phyloP scores from a whole-genome alignment of 768 basidiomycete species.

The Mycena floridula region DNA sequence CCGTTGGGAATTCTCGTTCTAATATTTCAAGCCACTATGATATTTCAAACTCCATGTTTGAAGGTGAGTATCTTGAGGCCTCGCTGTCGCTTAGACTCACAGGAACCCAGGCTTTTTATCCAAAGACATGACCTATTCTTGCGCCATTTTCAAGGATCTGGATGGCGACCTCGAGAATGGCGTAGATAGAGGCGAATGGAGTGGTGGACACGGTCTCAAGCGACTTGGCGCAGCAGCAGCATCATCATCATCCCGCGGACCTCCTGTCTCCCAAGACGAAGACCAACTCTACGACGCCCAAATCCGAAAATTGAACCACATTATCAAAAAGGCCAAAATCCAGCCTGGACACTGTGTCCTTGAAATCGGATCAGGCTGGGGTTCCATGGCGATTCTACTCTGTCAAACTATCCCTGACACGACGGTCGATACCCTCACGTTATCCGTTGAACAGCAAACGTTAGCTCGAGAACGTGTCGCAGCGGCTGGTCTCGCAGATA shows the following conservation, averaged over 20 bases:
- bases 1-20: constrained; percentile 54
- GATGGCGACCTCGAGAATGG: constrained; percentile 46
- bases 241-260: constrained; percentile 3
- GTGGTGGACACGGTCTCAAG: constrained; percentile 28
- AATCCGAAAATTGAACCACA: constrained; percentile 55
- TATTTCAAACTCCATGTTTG: constrained; percentile 73
- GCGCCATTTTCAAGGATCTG: constrained; percentile 61
- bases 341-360: constrained; percentile 50
- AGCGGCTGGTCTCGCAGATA: constrained; percentile 40
- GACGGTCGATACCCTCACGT: constrained; percentile 65
- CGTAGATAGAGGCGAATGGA: constrained; percentile 23
- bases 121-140: constrained; percentile 74
- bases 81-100: constrained; percentile 1
- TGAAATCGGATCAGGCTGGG: constrained; percentile 81
- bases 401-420: constrained; percentile 48
- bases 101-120: constrained; percentile 43
- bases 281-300: constrained; percentile 43
- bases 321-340: constrained; percentile 61
- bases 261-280: not conserved
- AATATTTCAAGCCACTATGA: constrained; percentile 79
- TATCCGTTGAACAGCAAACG: constrained; percentile 58
- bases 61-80: constrained; percentile 26
- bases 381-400: constrained; percentile 61
- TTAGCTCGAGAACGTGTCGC: constrained; percentile 52
- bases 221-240: constrained; percentile 13